Conservation (phyloP, 2,329 filamentous ascomycete genomes). For the Corniculantispora saksenae region DNA sequence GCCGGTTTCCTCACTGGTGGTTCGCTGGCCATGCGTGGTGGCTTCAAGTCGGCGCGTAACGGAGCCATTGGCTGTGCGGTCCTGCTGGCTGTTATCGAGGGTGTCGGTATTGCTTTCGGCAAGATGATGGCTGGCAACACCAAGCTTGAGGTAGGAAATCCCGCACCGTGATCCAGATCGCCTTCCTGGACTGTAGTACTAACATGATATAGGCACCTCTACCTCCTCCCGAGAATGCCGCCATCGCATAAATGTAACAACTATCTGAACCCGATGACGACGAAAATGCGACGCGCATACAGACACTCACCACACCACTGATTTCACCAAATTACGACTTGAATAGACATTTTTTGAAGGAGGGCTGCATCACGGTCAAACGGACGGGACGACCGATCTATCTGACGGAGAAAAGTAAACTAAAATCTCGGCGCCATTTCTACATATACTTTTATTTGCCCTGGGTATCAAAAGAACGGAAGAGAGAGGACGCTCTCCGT, state of each 20-base stretch:
- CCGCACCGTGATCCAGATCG: no score
- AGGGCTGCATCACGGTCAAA: background rate
- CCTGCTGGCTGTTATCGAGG: constrained; percentile 92
- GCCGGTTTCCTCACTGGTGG: constrained; percentile 97
- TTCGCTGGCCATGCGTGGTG: constrained; percentile 86
- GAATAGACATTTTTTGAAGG: constrained; percentile 5
- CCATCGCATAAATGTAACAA: constrained; percentile 31
- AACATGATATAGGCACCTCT: constrained; percentile 25
- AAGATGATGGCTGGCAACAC: constrained; percentile 91
- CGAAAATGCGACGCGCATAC: background rate
- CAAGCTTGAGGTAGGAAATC: constrained; percentile 68
- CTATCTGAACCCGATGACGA: background rate
- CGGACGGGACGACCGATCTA: background rate
- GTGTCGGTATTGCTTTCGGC: constrained; percentile 93
- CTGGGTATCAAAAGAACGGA: background rate
- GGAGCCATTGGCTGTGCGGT: constrained; percentile 95
- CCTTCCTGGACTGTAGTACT: constrained; percentile 12
- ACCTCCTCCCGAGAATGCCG: constrained; percentile 32
- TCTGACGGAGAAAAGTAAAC: constrained; percentile 1
- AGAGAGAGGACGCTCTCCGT: background rate
- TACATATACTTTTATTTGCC: constrained; percentile 15
- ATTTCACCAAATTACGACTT: constrained; percentile 16
- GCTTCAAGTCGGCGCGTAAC: constrained; percentile 88
- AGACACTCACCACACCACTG: constrained; percentile 18
- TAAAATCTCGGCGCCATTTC: constrained; percentile 6